These are phyloP conservation scores for Corymbia citriodora DNA, from an alignment of 441 rosid genomes.

Conservation along the genomic window DNA sequence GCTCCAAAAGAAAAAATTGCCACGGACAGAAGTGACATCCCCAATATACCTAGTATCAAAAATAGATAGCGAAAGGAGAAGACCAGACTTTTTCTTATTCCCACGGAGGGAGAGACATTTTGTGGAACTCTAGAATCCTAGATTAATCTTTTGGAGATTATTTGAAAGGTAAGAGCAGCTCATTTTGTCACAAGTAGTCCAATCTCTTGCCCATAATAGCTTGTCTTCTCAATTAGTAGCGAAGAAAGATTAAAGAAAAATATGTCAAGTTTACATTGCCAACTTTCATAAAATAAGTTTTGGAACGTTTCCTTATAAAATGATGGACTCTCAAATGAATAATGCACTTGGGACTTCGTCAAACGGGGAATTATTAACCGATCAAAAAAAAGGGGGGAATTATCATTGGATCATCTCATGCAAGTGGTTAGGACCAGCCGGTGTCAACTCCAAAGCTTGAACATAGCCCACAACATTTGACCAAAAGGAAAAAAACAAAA, in stretches of 20 bases:
- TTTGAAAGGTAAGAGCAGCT: neutral
- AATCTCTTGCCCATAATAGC: rapidly evolving
- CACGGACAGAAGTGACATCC: no score
- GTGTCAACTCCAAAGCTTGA: neutral
- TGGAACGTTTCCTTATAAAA: neutral
- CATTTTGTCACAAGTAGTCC: neutral
- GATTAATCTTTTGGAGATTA: neutral
- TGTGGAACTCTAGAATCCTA: neutral
- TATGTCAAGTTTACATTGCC: neutral
- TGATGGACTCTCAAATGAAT: neutral
- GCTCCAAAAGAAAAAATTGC: no score
- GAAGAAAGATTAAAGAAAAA: neutral
- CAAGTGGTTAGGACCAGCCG: neutral
- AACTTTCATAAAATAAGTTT: neutral
- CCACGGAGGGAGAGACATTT: neutral
- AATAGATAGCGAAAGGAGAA: neutral
- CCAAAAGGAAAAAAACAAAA: neutral
- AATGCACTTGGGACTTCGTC: neutral
- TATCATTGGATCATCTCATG: neutral
- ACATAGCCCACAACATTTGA: neutral
- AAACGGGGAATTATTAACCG: neutral
- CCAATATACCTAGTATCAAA: no score
- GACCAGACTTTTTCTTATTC: neutral
- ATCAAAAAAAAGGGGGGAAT: neutral
- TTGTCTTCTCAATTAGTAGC: rapidly evolving